A percentile compares a stretch with the other conserved stretches of the same genome.
Conservation (phyloP, 1,139 yeast genomes). For the Meyerozyma elateridarum region DNA sequence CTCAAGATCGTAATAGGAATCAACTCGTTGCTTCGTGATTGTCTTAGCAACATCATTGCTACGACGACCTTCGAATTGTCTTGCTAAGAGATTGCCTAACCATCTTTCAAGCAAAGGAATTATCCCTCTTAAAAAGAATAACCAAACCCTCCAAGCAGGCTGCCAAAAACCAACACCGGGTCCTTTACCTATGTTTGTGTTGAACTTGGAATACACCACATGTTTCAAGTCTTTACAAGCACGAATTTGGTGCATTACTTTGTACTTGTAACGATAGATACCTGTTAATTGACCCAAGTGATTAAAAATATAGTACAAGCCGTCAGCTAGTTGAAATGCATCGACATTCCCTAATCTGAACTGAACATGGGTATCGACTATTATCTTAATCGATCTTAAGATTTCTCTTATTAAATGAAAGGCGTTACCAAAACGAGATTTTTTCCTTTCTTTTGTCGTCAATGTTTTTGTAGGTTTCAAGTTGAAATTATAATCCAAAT, state of each 20-base stretch:
- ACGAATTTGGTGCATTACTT: slow-evolving; percentile 96
- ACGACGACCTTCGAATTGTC: slow-evolving; percentile 95
- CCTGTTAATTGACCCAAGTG: slow-evolving; percentile 97
- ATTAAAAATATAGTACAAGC: slow-evolving; percentile 80
- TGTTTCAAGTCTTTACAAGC: slow-evolving; percentile 95
- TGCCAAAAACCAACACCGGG: slow-evolving; percentile 99
- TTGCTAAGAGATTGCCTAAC: slow-evolving; percentile 84
- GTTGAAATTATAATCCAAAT: slow-evolving; percentile 92
- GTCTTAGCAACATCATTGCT: slow-evolving; percentile 91
- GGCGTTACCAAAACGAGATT: slow-evolving; percentile 94
- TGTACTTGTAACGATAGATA: slow-evolving; percentile 91
- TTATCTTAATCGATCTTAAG: slow-evolving; percentile 68
- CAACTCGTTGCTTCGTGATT: slow-evolving; percentile 91
- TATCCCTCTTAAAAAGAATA: slow-evolving; percentile 87
- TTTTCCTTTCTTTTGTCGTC: slow-evolving; percentile 93
- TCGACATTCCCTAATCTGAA: slow-evolving; percentile 86
- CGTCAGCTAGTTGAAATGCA: slow-evolving; percentile 93
- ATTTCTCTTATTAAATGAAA: slow-evolving; percentile 92
- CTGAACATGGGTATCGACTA: slow-evolving; percentile 94
- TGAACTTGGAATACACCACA: slow-evolving; percentile 79
- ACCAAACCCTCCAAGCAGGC: slow-evolving; percentile 98
- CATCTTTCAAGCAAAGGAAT: slow-evolving; percentile 90
- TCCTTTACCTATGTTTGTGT: slow-evolving; percentile 83
- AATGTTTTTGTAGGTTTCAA: slow-evolving; percentile 93
- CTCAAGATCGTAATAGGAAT: slow-evolving; percentile 91